Percentiles rank a stretch among this genome's conserved stretches.
phyloP scores from a whole-genome alignment of 306 rosid genomes.

The Cajanus cajan region DNA sequence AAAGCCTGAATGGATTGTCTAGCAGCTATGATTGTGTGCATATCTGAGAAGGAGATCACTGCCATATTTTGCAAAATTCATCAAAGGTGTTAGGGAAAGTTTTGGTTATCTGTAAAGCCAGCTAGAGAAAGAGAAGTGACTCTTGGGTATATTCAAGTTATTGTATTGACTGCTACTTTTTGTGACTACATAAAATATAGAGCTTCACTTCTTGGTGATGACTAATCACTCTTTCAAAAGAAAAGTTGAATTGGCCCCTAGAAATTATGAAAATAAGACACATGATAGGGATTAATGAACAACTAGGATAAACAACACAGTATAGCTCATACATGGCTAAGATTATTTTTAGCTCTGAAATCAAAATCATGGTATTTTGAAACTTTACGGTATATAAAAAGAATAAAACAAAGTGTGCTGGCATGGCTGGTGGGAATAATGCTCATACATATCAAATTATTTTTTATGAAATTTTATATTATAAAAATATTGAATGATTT shows the following conservation, averaged over 20 bases:
- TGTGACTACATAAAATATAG: neutral
- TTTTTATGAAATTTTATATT: too few species aligned
- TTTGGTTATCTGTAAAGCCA: conserved; percentile 14
- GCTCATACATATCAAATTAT: too few species aligned
- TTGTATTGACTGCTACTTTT: conserved; percentile 1
- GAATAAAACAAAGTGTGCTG: conserved; percentile 11
- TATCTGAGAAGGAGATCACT: conserved; percentile 60
- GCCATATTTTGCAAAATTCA: neutral
- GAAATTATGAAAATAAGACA: conserved; percentile 23
- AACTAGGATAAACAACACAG: conserved; percentile 3
- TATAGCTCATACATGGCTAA: neutral
- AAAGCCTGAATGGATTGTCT: conserved; percentile 45
- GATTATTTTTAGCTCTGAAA: conserved; percentile 17
- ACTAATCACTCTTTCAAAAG: conserved; percentile 17
- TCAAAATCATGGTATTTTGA: conserved; percentile 1
- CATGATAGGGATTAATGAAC: conserved; percentile 25
- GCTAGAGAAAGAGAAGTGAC: conserved; percentile 27
- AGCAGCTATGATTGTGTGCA: conserved; percentile 47
- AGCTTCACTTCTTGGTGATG: conserved; percentile 30
- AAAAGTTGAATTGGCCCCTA: conserved; percentile 20
- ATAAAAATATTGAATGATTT: too few species aligned
- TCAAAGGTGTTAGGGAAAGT: neutral
- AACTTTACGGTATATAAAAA: neutral
- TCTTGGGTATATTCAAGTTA: conserved; percentile 38
- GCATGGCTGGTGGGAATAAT: conserved; percentile 30